phyloP scores from a whole-genome alignment of 352 stramenopile species.

The Elongisporangium undulatum region DNA sequence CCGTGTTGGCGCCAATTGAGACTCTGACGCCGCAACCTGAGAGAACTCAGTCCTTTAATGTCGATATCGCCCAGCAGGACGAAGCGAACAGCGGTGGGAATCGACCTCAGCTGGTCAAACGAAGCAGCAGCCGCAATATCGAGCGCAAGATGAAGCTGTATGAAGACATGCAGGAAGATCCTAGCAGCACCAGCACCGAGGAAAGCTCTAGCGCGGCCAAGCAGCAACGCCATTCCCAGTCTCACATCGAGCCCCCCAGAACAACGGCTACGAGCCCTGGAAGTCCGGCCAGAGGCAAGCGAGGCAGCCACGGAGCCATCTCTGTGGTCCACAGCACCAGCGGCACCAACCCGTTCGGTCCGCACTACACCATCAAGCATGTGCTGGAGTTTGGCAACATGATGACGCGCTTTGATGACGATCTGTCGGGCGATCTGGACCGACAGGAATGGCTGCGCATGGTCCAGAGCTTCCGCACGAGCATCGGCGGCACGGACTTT shows the following conservation, averaged over 20 bases:
- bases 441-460: slow-evolving; percentile 51
- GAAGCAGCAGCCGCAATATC: slow-evolving; percentile 35
- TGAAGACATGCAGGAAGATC: slow-evolving; percentile 23
- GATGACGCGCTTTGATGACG: slow-evolving; percentile 46
- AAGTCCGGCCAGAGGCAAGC: slow-evolving; percentile 7
- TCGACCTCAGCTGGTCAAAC: too few relatives aligned
- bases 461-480: slow-evolving; percentile 21
- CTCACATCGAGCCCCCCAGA: slow-evolving; percentile 14
- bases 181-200: neutral
- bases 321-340: neutral
- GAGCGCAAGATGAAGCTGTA: slow-evolving; percentile 56
- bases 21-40: too few relatives aligned
- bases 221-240: slow-evolving; percentile 10
- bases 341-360: slow-evolving; percentile 41
- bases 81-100: too few relatives aligned
- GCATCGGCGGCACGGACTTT: slow-evolving; percentile 12
- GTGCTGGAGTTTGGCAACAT: slow-evolving; percentile 49
- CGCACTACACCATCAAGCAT: slow-evolving; percentile 51
- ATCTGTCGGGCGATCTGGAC: slow-evolving; percentile 52
- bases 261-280: slow-evolving; percentile 8
- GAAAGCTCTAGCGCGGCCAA: neutral
- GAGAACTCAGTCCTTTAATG: too few relatives aligned
- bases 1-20: too few relatives aligned
- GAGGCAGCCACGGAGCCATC: slow-evolving; percentile 1
- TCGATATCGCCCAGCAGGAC: too few relatives aligned